Conservation (phyloP, 257 asterid species). For the Rhazya stricta region DNA sequence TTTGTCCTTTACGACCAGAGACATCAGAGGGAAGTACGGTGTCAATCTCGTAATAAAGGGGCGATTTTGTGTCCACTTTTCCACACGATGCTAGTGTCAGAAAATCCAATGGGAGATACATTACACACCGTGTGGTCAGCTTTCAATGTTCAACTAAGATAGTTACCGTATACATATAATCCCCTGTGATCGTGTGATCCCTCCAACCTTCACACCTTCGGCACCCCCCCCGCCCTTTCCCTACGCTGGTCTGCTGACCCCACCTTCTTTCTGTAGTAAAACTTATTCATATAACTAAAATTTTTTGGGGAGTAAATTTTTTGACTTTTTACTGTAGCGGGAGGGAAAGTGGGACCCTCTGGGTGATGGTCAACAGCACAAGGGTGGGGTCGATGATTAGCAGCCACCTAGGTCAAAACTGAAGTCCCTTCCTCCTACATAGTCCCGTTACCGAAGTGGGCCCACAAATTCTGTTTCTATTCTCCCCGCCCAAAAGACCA, state of each 20-base stretch:
- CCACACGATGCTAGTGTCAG: conserved; percentile 40
- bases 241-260: conserved; percentile 20
- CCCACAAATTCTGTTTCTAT: conserved; percentile 25
- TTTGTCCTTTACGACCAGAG: conserved; percentile 29
- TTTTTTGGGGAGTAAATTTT: too few species aligned
- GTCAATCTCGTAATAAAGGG: conserved; percentile 53
- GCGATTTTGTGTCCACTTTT: conserved; percentile 31
- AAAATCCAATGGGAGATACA: conserved; percentile 74
- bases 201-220: neutral
- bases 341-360: conserved; percentile 18
- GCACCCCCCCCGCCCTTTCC: neutral
- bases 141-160: conserved; percentile 13
- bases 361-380: conserved; percentile 35
- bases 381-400: conserved; percentile 26
- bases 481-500: neutral
- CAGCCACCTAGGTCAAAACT: conserved; percentile 51
- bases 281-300: too few species aligned
- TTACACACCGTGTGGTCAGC: conserved; percentile 24
- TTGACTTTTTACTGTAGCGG: conserved; percentile 21
- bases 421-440: conserved; percentile 10
- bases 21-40: conserved; percentile 36
- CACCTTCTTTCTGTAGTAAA: conserved; percentile 1
- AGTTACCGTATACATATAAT: neutral
- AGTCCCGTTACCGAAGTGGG: conserved; percentile 7
- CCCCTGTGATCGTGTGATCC: neutral